Conservation (phyloP, 768 basidiomycete species). For the Pleurotus platypus region DNA sequence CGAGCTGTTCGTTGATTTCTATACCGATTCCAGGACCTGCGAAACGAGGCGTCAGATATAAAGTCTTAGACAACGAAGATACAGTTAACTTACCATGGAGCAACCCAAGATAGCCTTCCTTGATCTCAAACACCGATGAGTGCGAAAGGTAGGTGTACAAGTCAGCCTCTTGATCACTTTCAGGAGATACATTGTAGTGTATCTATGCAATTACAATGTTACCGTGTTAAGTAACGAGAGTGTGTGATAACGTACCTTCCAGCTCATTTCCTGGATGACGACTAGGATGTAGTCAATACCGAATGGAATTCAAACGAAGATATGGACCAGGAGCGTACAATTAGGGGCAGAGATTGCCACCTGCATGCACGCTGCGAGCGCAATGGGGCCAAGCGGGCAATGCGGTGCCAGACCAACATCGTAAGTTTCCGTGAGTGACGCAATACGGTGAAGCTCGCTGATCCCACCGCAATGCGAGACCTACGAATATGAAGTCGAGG, state of each 20-base stretch:
- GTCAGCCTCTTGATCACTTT: conserved; percentile 36
- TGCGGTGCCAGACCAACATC: conserved; percentile 73
- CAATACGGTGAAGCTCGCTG: conserved; percentile 53
- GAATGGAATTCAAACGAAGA: too few species aligned
- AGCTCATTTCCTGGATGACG: conserved; percentile 65
- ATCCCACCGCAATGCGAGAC: conserved; percentile 62
- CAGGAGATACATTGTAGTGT: conserved; percentile 53
- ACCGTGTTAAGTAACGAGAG: neutral
- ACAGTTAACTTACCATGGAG: conserved; percentile 17
- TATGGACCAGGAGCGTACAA: conserved; percentile 32
- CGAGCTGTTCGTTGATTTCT: conserved; percentile 54
- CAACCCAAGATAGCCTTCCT: conserved; percentile 45
- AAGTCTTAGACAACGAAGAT: neutral
- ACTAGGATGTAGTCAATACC: conserved; percentile 24
- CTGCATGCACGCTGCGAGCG: conserved; percentile 68
- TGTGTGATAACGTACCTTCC: conserved; percentile 36
- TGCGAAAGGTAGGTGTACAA: conserved; percentile 57
- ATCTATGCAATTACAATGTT: conserved; percentile 34
- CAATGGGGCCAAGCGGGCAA: conserved; percentile 69
- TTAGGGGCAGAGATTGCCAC: conserved; percentile 57
- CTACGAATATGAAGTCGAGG: conserved; percentile 20
- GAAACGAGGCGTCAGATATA: neutral
- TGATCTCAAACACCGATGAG: conserved; percentile 48
- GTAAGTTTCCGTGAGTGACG: conserved; percentile 59
- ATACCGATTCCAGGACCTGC: conserved; percentile 60